Evolutionary conservation across 768 basidiomycete genomes (phyloP).

Genomic region (Tricholoma sp.): DNA sequence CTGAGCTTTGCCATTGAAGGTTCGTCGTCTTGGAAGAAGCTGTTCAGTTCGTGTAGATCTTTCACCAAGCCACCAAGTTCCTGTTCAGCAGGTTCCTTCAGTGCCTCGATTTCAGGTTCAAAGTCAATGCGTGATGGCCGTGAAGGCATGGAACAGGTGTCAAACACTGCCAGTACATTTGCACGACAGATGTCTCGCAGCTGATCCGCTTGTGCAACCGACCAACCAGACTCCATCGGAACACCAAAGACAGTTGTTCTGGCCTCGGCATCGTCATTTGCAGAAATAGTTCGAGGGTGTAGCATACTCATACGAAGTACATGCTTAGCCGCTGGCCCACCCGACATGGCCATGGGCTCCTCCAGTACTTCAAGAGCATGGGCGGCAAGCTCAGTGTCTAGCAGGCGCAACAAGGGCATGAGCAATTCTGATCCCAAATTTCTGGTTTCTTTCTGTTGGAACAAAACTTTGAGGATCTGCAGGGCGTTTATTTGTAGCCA

Average conservation of each 20-base stretch:
- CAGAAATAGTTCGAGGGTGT: constrained; percentile 44
- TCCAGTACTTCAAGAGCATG: constrained; percentile 93
- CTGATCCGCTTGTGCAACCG: constrained; percentile 62
- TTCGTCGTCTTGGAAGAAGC: constrained; percentile 60
- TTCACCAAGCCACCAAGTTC: constrained; percentile 76
- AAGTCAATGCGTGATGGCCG: constrained; percentile 71
- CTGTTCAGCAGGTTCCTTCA: constrained; percentile 47
- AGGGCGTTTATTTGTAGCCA: constrained; percentile 82
- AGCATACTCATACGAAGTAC: constrained; percentile 89
- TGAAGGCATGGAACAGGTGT: constrained; percentile 69
- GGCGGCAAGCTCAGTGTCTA: constrained; percentile 82
- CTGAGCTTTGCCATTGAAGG: constrained; percentile 25
- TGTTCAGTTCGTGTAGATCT: constrained; percentile 71
- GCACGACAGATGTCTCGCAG: constrained; percentile 60
- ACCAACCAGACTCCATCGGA: constrained; percentile 84
- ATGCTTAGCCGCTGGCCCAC: constrained; percentile 74
- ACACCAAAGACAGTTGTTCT: constrained; percentile 76
- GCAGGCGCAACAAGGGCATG: constrained; percentile 83
- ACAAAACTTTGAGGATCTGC: constrained; percentile 85
- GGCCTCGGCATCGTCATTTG: constrained; percentile 42
- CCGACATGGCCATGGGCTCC: constrained; percentile 77
- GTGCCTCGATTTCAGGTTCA: constrained; percentile 54
- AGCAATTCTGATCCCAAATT: constrained; percentile 81
- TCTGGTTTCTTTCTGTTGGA: constrained; percentile 79
- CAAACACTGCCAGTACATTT: constrained; percentile 83